Evolutionary conservation across 495 filamentous ascomycete genomes (phyloP), one percentile per base, ranked within the genome.

Genomic region (Hypoxylon fragiforme): DNA sequence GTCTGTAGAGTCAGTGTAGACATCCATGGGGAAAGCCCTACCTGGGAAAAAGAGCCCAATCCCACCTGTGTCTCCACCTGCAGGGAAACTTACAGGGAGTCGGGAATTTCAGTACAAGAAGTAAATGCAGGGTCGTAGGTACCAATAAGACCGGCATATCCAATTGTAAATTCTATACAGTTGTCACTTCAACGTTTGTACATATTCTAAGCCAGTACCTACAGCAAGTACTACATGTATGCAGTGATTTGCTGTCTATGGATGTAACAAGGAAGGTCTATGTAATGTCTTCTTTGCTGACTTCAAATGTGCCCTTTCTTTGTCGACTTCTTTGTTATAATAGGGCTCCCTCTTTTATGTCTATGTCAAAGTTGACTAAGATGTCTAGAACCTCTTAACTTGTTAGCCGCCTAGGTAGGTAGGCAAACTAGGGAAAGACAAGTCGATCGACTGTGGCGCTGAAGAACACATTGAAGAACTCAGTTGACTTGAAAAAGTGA

Each of bases 21-120:
- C n/a, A n/a, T n/a, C n/a, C n/a, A n/a, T n/a, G n/a, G 51, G 50
- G 32, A 46, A 61, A 52, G 42, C 50, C 50, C 50, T 60, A 49
- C n/a, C n/a, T n/a, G n/a, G n/a, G n/a, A n/a, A n/a, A 30, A 16
- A 40, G 49, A 11, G 20, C 31, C 44, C 32, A 32, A 46, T 49
- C 44, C 50, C 22, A 40, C 43, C 24, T 15, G 30, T 16, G 24
- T 53, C 34, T 41, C 57, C 50, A 54, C 51, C 3, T 51, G 38
- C 46, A 55, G 51, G 50, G 57, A 40, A 9, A 28, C 4, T 28
- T 28, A 9, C 24, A 28, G 24, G 24, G 24, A 14, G 14, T 15
- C 14, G 41, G 37, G 28, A 42, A 52, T 53, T 48, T 36, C 51
- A 52, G 48, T 37, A 46, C 19, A 14, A 28, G 37, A 40, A 28